phyloP scores from a whole-genome alignment of 2,329 filamentous ascomycete genomes.

The Microcera coccophila region DNA sequence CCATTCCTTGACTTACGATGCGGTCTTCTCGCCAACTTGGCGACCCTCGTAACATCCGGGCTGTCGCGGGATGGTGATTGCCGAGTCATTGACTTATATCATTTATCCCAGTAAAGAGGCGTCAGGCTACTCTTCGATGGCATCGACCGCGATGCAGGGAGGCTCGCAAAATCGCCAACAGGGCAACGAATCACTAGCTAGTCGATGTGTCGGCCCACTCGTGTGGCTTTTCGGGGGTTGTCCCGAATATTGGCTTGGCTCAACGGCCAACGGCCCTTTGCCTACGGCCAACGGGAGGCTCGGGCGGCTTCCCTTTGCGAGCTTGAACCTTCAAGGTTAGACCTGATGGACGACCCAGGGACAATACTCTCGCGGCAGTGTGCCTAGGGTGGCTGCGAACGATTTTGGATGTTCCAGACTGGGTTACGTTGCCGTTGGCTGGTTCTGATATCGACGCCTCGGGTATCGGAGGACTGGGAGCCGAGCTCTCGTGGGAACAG shows the following conservation, averaged over 20 bases:
- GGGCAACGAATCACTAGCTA: background rate
- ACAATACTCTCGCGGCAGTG: background rate
- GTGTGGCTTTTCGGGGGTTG: background rate
- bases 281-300: background rate
- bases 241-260: background rate
- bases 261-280: background rate
- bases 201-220: background rate
- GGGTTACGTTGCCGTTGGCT: conserved; percentile 6
- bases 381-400: background rate
- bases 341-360: background rate
- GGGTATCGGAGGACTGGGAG: conserved; percentile 16
- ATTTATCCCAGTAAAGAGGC: background rate
- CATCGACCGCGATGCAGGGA: background rate
- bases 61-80: conserved; percentile 21
- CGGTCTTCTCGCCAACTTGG: conserved; percentile 27
- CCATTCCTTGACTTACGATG: conserved; percentile 31
- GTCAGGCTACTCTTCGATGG: background rate
- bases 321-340: background rate
- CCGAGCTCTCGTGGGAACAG: conserved; percentile 25
- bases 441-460: conserved; percentile 8
- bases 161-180: background rate
- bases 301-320: background rate
- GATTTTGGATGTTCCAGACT: background rate
- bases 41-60: conserved; percentile 22
- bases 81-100: conserved; percentile 21